These are phyloP conservation scores for Aspergillus pseudonomiae DNA, from an alignment of 2,329 filamentous ascomycete genomes.

Conservation along the genomic window DNA sequence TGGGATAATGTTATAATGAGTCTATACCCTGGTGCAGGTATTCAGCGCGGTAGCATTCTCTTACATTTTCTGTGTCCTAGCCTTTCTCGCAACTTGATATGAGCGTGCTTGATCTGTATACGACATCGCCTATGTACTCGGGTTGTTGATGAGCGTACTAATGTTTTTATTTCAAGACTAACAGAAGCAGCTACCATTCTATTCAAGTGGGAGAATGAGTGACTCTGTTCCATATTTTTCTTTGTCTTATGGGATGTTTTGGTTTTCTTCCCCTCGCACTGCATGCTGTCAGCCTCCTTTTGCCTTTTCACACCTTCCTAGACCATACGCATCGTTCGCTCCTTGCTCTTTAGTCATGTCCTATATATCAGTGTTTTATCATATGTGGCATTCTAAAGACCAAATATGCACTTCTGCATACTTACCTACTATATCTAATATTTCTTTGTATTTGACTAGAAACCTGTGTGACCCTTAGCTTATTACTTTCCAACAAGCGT, in stretches of 20 bases:
- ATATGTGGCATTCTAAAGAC: too few relatives aligned
- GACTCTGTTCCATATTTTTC: not conserved
- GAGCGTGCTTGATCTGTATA: not conserved
- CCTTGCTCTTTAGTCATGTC: not conserved
- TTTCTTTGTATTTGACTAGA: too few relatives aligned
- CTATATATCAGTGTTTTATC: too few relatives aligned
- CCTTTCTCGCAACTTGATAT: not conserved
- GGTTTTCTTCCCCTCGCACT: not conserved
- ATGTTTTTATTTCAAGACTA: not conserved
- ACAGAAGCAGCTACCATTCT: not conserved
- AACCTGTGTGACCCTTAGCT: too few relatives aligned
- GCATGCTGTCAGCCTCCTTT: not conserved
- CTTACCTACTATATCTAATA: too few relatives aligned
- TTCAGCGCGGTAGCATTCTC: not conserved
- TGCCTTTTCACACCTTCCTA: not conserved
- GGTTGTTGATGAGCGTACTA: not conserved
- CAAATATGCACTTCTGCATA: too few relatives aligned
- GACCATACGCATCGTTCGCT: not conserved
- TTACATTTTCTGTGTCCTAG: not conserved
- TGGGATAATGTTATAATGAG: constrained; percentile 12
- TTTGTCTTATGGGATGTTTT: not conserved
- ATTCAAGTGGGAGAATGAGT: not conserved
- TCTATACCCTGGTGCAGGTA: constrained; percentile 11
- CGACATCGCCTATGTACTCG: not conserved
- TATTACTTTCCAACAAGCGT: too few relatives aligned